Evolutionary conservation across 371 early-diverging fungal species (phyloP).

Genomic region (Dinochytrium kinnereticum): DNA sequence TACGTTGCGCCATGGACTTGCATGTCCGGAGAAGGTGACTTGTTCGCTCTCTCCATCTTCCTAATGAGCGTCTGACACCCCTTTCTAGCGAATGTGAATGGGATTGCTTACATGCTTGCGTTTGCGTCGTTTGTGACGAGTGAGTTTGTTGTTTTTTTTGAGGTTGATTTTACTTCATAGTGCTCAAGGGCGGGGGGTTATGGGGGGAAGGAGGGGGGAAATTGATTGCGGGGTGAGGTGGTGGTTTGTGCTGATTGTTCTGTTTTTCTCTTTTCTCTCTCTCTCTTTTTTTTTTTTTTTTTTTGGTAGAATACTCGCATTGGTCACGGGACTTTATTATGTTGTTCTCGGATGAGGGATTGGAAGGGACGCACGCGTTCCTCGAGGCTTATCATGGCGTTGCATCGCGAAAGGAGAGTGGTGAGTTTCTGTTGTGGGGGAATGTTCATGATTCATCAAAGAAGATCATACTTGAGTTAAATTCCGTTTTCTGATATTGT

Average conservation of each 20-base stretch:
- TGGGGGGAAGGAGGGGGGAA: too few relatives aligned
- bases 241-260: too few relatives aligned
- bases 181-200: too few relatives aligned
- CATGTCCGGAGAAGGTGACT: slow-evolving; percentile 52
- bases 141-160: slow-evolving; percentile 42
- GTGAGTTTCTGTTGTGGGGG: too few relatives aligned
- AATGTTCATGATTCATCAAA: too few relatives aligned
- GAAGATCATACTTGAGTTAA: too few relatives aligned
- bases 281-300: too few relatives aligned
- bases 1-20: slow-evolving; percentile 76
- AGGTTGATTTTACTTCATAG: background rate
- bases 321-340: slow-evolving; percentile 95
- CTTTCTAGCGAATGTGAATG: slow-evolving; percentile 72
- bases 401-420: slow-evolving; percentile 8
- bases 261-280: too few relatives aligned
- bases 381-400: slow-evolving; percentile 89
- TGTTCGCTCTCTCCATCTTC: background rate
- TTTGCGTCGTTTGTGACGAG: slow-evolving; percentile 78
- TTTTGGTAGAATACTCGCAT: slow-evolving; percentile 71
- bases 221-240: too few relatives aligned
- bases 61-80: background rate
- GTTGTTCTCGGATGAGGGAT: slow-evolving; percentile 77
- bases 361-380: slow-evolving; percentile 83
- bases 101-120: slow-evolving; percentile 73
- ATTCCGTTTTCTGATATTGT: background rate